Conservation (phyloP, 2,329 filamentous ascomycete species). For the Fusarium albosuccineum region DNA sequence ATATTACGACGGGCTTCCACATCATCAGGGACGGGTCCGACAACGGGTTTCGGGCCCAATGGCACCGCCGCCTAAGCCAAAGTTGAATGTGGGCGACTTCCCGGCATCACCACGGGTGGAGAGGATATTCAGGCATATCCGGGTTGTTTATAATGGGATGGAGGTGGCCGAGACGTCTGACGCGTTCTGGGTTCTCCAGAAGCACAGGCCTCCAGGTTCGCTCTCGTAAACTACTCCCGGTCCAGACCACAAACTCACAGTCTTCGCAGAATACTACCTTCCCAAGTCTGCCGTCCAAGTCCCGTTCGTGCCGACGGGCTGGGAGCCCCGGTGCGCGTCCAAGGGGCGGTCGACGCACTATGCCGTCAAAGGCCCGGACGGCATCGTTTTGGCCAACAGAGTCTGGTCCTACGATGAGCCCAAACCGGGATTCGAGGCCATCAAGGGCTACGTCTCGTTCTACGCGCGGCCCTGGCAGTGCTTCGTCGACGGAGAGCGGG, state of each 20-base stretch:
- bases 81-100: conserved; percentile 68
- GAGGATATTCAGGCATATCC: conserved; percentile 65
- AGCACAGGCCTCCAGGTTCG: conserved; percentile 71
- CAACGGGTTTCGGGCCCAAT: background rate
- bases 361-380: conserved; percentile 57
- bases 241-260: conserved; percentile 1
- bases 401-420: conserved; percentile 72
- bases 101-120: conserved; percentile 71
- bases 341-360: conserved; percentile 73
- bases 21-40: background rate
- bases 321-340: conserved; percentile 69
- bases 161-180: conserved; percentile 70
- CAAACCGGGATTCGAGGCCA: conserved; percentile 62
- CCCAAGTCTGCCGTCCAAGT: conserved; percentile 63
- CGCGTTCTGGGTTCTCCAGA: conserved; percentile 73
- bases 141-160: conserved; percentile 67
- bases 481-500: conserved; percentile 71
- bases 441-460: conserved; percentile 70
- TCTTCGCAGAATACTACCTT: conserved; percentile 67
- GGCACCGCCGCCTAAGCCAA: background rate
- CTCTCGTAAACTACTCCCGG: conserved; percentile 19
- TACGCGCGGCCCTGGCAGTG: conserved; percentile 74
- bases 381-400: conserved; percentile 60
- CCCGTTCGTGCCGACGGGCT: conserved; percentile 60
- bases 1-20: background rate